These are phyloP conservation scores for Prunus mira DNA, from an alignment of 306 rosid species.

Conservation along the genomic window DNA sequence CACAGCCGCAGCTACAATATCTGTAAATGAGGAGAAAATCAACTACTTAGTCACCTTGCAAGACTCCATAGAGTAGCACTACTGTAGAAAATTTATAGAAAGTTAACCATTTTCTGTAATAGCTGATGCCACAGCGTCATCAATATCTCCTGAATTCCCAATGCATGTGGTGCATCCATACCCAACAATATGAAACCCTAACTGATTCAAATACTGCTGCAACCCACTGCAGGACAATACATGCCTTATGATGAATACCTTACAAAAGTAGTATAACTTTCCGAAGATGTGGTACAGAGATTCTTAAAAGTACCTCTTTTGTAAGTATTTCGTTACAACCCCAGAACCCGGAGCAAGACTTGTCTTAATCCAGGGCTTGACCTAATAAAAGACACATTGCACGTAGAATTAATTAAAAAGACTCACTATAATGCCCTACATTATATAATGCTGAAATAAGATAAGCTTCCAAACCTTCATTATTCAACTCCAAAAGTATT, in stretches of 20 bases:
- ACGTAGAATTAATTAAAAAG: neutral
- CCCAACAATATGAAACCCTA: constrained; percentile 86
- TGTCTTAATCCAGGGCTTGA: constrained; percentile 96
- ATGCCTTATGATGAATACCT: constrained; percentile 23
- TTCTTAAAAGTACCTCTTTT: constrained; percentile 54
- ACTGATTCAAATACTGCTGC: constrained; percentile 87
- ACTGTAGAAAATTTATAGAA: constrained; percentile 7
- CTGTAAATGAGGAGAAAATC: constrained; percentile 40
- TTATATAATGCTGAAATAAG: neutral
- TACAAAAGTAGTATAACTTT: neutral
- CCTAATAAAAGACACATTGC: constrained; percentile 42
- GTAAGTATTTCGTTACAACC: constrained; percentile 90
- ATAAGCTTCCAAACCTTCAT: neutral
- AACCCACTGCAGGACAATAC: constrained; percentile 54
- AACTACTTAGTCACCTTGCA: constrained; percentile 18
- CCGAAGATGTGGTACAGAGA: neutral
- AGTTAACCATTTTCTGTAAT: constrained; percentile 76
- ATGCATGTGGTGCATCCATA: constrained; percentile 99
- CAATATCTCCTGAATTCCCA: constrained; percentile 93
- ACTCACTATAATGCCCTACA: neutral
- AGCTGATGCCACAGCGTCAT: constrained; percentile 81
- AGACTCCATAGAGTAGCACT: constrained; percentile 9
- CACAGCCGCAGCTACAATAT: constrained; percentile 92
- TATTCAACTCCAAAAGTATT: neutral
- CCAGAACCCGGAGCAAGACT: constrained; percentile 99